phyloP scores from a whole-genome alignment of 108 stramenopile species.

The Discostella pseudostelligera region DNA sequence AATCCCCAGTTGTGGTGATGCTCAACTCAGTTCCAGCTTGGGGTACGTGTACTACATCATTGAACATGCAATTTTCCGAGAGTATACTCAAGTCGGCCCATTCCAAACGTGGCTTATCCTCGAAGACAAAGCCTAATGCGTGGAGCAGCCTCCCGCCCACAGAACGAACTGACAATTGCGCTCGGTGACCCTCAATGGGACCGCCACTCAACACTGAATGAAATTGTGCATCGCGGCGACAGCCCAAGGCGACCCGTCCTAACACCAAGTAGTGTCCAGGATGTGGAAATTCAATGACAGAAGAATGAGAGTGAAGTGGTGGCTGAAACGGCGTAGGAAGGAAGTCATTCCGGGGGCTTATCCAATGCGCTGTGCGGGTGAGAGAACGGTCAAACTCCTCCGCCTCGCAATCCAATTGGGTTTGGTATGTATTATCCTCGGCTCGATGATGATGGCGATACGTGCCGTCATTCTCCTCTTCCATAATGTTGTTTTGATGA shows the following conservation, averaged over 20 bases:
- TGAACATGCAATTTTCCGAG: conserved; percentile 47
- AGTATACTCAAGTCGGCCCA: conserved; percentile 42
- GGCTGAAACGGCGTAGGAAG: conserved; percentile 37
- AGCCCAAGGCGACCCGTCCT: conserved; percentile 46
- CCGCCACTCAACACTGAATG: conserved; percentile 41
- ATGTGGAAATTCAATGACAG: conserved; percentile 40
- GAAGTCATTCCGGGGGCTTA: conserved; percentile 43
- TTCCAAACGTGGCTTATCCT: conserved; percentile 41
- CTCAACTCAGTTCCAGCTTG: conserved; percentile 41
- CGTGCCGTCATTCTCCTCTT: neutral
- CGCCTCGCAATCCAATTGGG: conserved; percentile 14
- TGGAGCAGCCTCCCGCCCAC: conserved; percentile 39
- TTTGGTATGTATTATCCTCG: conserved; percentile 12
- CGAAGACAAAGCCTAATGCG: conserved; percentile 41
- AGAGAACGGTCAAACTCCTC: conserved; percentile 44
- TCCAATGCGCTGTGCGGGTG: conserved; percentile 38
- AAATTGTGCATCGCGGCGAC: conserved; percentile 42
- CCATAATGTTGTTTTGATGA: too few species aligned
- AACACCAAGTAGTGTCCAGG: conserved; percentile 37
- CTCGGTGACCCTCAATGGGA: conserved; percentile 42
- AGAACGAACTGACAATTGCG: conserved; percentile 38
- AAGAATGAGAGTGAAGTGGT: conserved; percentile 36
- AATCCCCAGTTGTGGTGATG: conserved; percentile 43
- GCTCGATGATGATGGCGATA: too few species aligned
- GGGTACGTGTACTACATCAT: conserved; percentile 43